Base-by-base conservation (phyloP, 2,329 filamentous ascomycete species). In the Ceratocystis variospora region DNA sequence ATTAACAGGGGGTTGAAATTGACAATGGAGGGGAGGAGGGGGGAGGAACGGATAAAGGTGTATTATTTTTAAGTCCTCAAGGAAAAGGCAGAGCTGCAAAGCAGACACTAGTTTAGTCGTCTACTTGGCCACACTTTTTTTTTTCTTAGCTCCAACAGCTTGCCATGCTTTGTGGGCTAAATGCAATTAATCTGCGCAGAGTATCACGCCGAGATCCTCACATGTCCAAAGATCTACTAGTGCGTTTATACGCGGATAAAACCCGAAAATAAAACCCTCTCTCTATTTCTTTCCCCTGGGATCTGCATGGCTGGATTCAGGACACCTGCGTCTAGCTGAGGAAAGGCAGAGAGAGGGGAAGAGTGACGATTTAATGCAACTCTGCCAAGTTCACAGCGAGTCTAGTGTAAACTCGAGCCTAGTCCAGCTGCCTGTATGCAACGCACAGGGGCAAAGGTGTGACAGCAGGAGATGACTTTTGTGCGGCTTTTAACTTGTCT, bases 311-410 rank as follows among this genome's bases (percentile, higher is more conserved):
- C 37, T n/a, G 31, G 25, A 8, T n/a, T 19, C 55, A 59, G 55
- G 28, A 31, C 55, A n/a, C 55, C 55, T 31, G 53, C 53, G n/a
- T 59, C 12, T 17, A 59, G 55, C 55, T 59, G 55, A 59, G 55
- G 33, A 33, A 59, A 33, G 15, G 28, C 25, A 37, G 15, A n/a
- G 19, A 25, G 19, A 53, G 5, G 25, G 25, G 25, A 25, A 53
- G 46, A 5, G 22, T 6, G 48, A 19, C 19, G 15, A 53, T 25
- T 28, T 28, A 15, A 25, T 2, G 48, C 48, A 53, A 25, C 48
- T 53, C 48, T 53, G 48, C 48, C 48, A 25, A 25, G 48, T 28
- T 53, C 10, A 3, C 37, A 41, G 12, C 37, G 3, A 25, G 15
- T 28, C 48, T 53, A 5, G 19, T 53, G 22, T 28, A 19, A 25